Evolutionary conservation across 192 early-diverging fungal genomes (phyloP).

Genomic region (Backusella tarrabulga): DNA sequence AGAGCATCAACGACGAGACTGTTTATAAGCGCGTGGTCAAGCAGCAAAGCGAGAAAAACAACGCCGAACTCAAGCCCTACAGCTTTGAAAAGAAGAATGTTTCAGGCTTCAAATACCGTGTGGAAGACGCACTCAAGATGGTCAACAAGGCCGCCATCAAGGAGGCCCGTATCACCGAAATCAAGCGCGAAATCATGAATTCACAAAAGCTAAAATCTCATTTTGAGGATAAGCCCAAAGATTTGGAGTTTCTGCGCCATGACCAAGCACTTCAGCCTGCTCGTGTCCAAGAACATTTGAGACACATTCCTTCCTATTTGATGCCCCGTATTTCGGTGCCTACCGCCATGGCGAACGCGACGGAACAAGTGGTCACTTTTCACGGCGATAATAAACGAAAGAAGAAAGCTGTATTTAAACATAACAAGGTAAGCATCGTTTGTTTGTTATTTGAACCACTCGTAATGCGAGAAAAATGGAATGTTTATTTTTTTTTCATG

Average conservation of each 20-base stretch:
- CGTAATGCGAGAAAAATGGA: not conserved
- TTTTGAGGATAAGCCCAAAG: conserved; percentile 95
- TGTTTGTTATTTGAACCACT: not conserved
- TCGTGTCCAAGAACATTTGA: conserved; percentile 84
- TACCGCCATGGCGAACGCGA: conserved; percentile 5
- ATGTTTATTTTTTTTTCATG: not conserved
- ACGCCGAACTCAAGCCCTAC: conserved; percentile 69
- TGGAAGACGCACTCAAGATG: conserved; percentile 78
- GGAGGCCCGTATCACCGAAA: conserved; percentile 92
- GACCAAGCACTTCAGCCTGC: conserved; percentile 86
- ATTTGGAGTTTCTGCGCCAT: conserved; percentile 88
- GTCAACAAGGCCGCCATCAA: conserved; percentile 77
- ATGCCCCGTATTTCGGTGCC: conserved; percentile 74
- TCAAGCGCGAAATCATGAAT: conserved; percentile 93
- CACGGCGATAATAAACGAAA: conserved; percentile 19
- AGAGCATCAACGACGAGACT: conserved; percentile 55
- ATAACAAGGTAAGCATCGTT: not conserved
- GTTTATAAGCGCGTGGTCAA: conserved; percentile 75
- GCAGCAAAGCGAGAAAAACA: conserved; percentile 51
- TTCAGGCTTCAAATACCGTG: conserved; percentile 90
- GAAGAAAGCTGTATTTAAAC: conserved; percentile 1
- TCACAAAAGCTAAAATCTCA: conserved; percentile 95
- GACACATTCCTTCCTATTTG: conserved; percentile 91
- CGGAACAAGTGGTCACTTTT: conserved; percentile 1
- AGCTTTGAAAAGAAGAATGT: conserved; percentile 88